These are phyloP conservation scores for Quercus gilva DNA, from an alignment of 306 rosid genomes.

Conservation along the genomic window DNA sequence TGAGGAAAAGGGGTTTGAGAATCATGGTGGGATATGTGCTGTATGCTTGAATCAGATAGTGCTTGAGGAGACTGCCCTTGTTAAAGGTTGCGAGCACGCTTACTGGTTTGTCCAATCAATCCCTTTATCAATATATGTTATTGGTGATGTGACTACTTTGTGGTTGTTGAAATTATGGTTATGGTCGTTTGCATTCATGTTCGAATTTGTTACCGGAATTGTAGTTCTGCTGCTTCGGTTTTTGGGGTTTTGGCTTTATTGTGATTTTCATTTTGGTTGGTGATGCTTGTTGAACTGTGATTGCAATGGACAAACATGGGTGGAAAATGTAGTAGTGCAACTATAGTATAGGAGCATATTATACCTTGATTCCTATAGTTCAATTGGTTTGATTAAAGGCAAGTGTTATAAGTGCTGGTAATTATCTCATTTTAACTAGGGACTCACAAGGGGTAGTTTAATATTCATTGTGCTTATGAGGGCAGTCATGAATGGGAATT, in stretches of 20 bases:
- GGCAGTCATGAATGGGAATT: neutral
- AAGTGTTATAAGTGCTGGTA: neutral
- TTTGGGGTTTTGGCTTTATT: too few relatives aligned
- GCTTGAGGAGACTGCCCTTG: conserved; percentile 78
- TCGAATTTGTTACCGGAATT: neutral
- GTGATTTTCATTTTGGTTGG: too few relatives aligned
- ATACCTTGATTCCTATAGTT: neutral
- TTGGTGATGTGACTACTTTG: neutral
- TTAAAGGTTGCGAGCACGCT: conserved; percentile 97
- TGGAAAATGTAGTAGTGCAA: too few relatives aligned
- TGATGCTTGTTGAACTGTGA: too few relatives aligned
- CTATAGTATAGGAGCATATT: too few relatives aligned
- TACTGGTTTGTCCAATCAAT: conserved; percentile 69
- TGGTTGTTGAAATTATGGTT: conserved; percentile 9
- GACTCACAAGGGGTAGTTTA: neutral
- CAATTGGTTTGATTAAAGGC: neutral
- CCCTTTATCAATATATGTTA: conserved; percentile 2
- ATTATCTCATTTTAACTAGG: neutral
- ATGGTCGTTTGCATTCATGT: neutral
- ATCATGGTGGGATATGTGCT: conserved; percentile 67
- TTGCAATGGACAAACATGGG: too few relatives aligned
- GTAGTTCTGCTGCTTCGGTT: neutral
- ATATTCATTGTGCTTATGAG: neutral
- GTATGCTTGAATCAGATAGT: conserved; percentile 68
- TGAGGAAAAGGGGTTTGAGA: conserved; percentile 37